Conservation (phyloP, 176 grass and related monocot genomes). For the Ensete ventricosum region DNA sequence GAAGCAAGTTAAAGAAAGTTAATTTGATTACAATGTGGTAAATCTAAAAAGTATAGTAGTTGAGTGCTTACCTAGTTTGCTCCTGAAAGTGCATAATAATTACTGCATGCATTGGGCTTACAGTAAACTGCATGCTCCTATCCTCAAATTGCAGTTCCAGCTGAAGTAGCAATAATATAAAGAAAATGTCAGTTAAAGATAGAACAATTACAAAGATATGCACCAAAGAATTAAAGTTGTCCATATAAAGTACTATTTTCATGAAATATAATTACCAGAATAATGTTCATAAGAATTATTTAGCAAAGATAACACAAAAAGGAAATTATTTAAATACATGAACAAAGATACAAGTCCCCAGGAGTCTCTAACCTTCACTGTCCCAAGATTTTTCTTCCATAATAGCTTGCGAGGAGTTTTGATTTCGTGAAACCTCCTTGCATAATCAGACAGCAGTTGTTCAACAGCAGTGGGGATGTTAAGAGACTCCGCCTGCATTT, state of each 20-base stretch:
- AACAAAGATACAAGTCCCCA: conserved; percentile 9
- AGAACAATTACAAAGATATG: background rate
- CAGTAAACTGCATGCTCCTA: conserved; percentile 78
- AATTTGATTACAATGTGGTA: conserved; percentile 12
- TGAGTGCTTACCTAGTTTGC: conserved; percentile 48
- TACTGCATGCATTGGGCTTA: conserved; percentile 85
- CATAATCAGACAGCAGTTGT: conserved; percentile 75
- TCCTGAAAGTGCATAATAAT: conserved; percentile 97
- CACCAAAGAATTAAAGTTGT: background rate
- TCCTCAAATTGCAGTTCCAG: conserved; percentile 92
- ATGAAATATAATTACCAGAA: background rate
- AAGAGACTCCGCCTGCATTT: conserved; percentile 70
- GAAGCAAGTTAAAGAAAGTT: conserved; percentile 24
- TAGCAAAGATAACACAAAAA: conserved; percentile 7
- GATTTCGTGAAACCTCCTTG: conserved; percentile 89
- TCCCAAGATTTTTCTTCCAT: conserved; percentile 99
- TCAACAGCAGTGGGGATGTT: conserved; percentile 65
- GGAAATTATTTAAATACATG: background rate
- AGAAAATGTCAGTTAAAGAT: background rate
- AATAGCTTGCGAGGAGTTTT: conserved; percentile 88
- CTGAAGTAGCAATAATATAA: conserved; percentile 28
- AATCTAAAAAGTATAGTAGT: conserved; percentile 15
- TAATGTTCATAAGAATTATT: background rate
- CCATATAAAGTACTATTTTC: background rate
- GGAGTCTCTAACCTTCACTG: conserved; percentile 63